Evolutionary conservation across 2,329 filamentous ascomycete species (phyloP).

Genomic region (Fusarium verrucosum): DNA sequence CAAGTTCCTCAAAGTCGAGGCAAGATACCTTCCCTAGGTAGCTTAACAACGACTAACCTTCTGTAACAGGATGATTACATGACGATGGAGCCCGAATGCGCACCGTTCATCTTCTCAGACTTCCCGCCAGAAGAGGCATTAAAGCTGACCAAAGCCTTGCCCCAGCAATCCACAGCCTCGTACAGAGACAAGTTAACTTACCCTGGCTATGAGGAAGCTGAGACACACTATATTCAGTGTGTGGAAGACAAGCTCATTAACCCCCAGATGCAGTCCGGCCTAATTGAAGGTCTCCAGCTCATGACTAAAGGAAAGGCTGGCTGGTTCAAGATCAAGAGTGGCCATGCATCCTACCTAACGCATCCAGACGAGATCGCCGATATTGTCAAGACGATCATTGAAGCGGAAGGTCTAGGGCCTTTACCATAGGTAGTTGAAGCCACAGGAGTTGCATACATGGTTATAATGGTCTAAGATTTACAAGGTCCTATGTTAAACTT

Average conservation of each 20-base stretch:
- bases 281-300: conserved; percentile 4
- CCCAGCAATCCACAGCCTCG: conserved; percentile 12
- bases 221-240: conserved; percentile 16
- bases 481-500: too few species aligned
- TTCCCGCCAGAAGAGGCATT: background rate
- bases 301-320: background rate
- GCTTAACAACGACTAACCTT: background rate
- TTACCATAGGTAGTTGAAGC: too few species aligned
- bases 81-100: background rate
- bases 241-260: background rate
- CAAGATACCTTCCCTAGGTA: background rate
- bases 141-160: background rate
- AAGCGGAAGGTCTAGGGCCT: too few species aligned
- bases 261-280: background rate
- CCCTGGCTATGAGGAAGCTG: conserved; percentile 10
- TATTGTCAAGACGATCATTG: background rate
- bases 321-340: conserved; percentile 1
- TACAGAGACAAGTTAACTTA: conserved; percentile 19
- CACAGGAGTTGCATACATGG: too few species aligned
- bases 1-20: background rate
- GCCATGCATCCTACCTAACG: background rate
- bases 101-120: conserved; percentile 9
- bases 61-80: conserved; percentile 6
- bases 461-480: too few species aligned
- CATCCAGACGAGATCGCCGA: background rate